A percentile compares a stretch with the other conserved stretches of the same genome.
Conservation (phyloP, 495 filamentous ascomycete species). For the Bombardia bombarda region DNA sequence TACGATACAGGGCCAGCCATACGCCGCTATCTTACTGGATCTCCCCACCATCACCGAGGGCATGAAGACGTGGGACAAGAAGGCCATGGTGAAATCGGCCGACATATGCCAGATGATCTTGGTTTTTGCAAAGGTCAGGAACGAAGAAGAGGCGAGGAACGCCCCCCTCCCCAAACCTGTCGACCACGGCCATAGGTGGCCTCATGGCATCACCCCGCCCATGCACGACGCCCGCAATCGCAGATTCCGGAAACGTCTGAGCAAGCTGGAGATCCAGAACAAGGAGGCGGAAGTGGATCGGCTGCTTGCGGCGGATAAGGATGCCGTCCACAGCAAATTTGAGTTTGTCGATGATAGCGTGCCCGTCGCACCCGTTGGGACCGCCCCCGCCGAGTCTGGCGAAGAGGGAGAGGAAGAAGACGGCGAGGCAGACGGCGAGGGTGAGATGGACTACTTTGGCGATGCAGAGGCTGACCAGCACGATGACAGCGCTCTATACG, state of each 20-base stretch:
- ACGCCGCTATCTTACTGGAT: conserved; percentile 78
- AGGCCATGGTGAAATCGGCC: conserved; percentile 83
- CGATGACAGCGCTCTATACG: conserved; percentile 7
- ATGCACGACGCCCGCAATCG: conserved; percentile 80
- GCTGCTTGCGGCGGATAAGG: conserved; percentile 61
- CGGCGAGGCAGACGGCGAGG: conserved; percentile 49
- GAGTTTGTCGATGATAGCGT: conserved; percentile 59
- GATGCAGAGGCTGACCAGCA: conserved; percentile 37
- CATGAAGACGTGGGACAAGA: conserved; percentile 94
- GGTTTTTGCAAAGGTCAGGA: conserved; percentile 61
- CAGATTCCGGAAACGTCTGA: conserved; percentile 76
- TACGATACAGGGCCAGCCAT: conserved; percentile 58
- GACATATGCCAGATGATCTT: conserved; percentile 95
- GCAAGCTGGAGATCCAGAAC: conserved; percentile 77
- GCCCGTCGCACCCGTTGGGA: too few relatives aligned
- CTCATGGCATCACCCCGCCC: conserved; percentile 87
- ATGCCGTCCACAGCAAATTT: conserved; percentile 45
- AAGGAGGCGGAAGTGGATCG: conserved; percentile 77
- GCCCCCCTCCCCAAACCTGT: conserved; percentile 58
- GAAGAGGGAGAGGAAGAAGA: conserved; percentile 53
- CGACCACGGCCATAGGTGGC: conserved; percentile 62
- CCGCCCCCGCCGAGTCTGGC: conserved; percentile 39
- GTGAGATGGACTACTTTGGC: conserved; percentile 45
- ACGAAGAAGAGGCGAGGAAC: conserved; percentile 66
- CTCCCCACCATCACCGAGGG: conserved; percentile 87